A percentile compares a stretch with the other conserved stretches of the same genome.
phyloP scores from a whole-genome alignment of 345 rosid species.

The Citrus inodora region DNA sequence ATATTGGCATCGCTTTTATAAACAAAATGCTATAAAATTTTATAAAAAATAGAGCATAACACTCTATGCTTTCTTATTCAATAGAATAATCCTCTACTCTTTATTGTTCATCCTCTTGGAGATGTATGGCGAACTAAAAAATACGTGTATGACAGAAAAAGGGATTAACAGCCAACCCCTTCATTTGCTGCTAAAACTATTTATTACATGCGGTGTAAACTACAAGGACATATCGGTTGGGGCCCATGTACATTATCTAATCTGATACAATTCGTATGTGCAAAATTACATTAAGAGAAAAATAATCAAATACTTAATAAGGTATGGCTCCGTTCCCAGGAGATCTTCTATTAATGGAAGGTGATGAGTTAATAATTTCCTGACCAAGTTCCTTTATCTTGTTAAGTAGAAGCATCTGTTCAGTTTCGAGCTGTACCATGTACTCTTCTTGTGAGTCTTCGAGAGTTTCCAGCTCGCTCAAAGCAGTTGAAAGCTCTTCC shows the following conservation, averaged over 20 bases:
- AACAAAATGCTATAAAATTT: neutral
- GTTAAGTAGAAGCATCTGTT: conserved; percentile 70
- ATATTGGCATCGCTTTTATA: neutral
- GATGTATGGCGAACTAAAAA: no score
- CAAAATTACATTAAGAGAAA: neutral
- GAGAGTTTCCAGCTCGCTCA: conserved; percentile 70
- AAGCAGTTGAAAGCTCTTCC: conserved; percentile 54
- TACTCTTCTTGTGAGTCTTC: conserved; percentile 76
- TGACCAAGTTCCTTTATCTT: conserved; percentile 92
- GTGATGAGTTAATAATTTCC: conserved; percentile 62
- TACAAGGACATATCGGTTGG: neutral
- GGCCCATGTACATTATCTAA: neutral
- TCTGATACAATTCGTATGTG: neutral
- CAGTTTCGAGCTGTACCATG: conserved; percentile 79
- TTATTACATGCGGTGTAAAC: neutral
- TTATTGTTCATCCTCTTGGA: neutral
- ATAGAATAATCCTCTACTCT: neutral
- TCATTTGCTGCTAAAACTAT: conserved; percentile 2
- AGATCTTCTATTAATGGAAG: conserved; percentile 41
- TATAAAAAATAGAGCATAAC: neutral
- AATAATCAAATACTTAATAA: conserved; percentile 14
- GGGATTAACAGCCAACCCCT: neutral
- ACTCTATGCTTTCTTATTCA: neutral
- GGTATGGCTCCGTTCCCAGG: conserved; percentile 29
- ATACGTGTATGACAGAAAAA: neutral